These are phyloP conservation scores for Paulownia fortunei DNA, from an alignment of 257 asterid genomes.

Conservation along the genomic window DNA sequence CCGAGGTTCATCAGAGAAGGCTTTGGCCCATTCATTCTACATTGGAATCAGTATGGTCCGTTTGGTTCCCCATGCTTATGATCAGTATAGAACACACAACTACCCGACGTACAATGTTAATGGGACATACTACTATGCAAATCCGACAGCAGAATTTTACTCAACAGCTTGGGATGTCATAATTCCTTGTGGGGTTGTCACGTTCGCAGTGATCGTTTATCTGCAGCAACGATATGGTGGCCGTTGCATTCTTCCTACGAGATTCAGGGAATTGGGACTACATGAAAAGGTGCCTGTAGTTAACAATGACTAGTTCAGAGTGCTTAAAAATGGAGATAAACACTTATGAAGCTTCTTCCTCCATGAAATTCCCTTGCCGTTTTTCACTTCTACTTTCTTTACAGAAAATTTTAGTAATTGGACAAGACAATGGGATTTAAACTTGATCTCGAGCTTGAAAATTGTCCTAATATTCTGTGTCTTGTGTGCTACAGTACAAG, in stretches of 20 bases:
- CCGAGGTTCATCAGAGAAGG: conserved; percentile 39
- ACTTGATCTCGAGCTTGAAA: too few species aligned
- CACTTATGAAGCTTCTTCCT: too few species aligned
- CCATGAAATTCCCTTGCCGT: too few species aligned
- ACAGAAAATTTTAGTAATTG: too few species aligned
- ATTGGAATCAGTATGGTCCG: conserved; percentile 54
- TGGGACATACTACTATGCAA: conserved; percentile 54
- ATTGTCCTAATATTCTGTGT: too few species aligned
- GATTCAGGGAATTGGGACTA: conserved; percentile 36
- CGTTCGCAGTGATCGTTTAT: conserved; percentile 46
- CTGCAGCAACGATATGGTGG: conserved; percentile 65
- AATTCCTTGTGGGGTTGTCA: conserved; percentile 47
- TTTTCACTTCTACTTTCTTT: too few species aligned
- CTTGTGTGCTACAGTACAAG: too few species aligned
- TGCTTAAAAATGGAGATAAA: too few species aligned
- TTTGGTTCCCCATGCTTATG: conserved; percentile 60
- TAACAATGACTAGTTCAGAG: too few species aligned
- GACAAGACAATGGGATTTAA: too few species aligned
- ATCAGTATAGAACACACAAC: conserved; percentile 49
- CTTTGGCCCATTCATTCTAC: conserved; percentile 46
- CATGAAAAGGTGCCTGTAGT: conserved; percentile 53
- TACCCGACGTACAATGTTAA: conserved; percentile 10
- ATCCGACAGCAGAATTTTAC: conserved; percentile 52
- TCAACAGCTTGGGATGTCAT: conserved; percentile 62
- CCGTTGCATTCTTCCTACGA: conserved; percentile 48